Evolutionary conservation across 306 rosid genomes (phyloP).

Genomic region (Rosa chinensis): DNA sequence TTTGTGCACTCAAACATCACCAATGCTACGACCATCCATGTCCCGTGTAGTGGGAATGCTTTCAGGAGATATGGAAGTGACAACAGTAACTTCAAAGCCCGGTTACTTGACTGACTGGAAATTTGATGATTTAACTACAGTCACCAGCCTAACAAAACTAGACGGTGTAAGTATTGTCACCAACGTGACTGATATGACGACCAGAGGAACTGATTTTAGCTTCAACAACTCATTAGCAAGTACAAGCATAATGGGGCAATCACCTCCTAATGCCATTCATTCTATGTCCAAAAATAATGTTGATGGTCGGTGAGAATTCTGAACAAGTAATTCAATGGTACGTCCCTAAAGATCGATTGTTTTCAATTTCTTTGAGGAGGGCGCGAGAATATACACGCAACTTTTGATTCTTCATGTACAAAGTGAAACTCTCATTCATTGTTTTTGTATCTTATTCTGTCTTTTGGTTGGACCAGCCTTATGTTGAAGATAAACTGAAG

Average conservation of each 20-base stretch:
- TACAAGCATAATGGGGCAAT: constrained; percentile 34
- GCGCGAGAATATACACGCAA: neutral
- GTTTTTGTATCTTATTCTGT: neutral
- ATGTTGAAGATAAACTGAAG: neutral
- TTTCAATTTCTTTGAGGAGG: neutral
- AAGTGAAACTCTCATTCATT: neutral
- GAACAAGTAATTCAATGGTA: neutral
- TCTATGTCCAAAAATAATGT: constrained; percentile 29
- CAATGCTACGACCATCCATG: constrained; percentile 60
- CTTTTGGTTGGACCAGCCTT: neutral
- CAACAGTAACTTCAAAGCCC: constrained; percentile 50
- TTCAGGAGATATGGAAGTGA: constrained; percentile 61
- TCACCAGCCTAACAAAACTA: neutral
- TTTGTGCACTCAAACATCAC: constrained; percentile 70
- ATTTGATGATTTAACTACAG: constrained; percentile 21
- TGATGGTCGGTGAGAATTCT: constrained; percentile 35
- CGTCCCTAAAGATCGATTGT: neutral
- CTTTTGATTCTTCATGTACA: neutral
- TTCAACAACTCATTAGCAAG: constrained; percentile 29
- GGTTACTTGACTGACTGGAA: constrained; percentile 70
- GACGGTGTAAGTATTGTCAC: constrained; percentile 38
- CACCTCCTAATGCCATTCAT: constrained; percentile 26
- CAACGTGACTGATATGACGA: constrained; percentile 25
- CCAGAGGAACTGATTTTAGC: constrained; percentile 35
- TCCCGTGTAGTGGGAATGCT: constrained; percentile 78